Evolutionary conservation across 2,329 filamentous ascomycete genomes (phyloP), one percentile per base, ranked within the genome.

Genomic region (Trichoderma sp.): DNA sequence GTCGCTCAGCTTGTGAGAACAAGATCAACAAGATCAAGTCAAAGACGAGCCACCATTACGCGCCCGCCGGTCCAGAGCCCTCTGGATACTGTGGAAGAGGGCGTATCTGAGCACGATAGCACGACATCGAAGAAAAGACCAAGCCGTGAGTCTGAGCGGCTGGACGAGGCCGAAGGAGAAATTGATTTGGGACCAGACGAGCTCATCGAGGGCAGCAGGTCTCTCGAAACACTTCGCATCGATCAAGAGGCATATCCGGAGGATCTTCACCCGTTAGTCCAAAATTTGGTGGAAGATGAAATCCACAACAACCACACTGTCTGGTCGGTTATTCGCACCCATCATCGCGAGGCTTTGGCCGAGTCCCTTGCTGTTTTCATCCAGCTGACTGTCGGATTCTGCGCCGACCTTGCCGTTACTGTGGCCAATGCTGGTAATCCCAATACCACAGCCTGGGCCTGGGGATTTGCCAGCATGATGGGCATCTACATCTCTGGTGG

Each of bases 381-480:
- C n/a, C 60, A 63, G 37, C 47, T 63, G 1, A 63, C 60, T 16
- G 4, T 53, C 11, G 60, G 60, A 33, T 63, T 63, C 10, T 63
- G 60, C 33, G 60, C 60, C 29, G 60, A 63, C 11, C 14, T 63
- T 63, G 29, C 60, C 19, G 60, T 63, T 21, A 63, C 60, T 13
- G 60, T 63, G 31, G 60, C 60, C 11, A 63, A 55, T 37, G 60
- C 60, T 10, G 60, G 60, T 13, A 63, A 63, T 19, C 60, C 60
- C 21, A 63, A 63, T 27, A 63, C 60, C 14, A 63, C 60, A 5
- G 60, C 52, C 29, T 63, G 60, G 60, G 60, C 60, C 13, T 63
- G 60, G 60, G 60, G 60, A n/a, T 63, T 63, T 53, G 60, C 60
- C 11, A 63, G 43, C 21, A 63, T 63, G 60, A 63, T 63, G 35